Evolutionary conservation across 2,329 filamentous ascomycete genomes (phyloP).

Genomic region (Alternaria brassicae): DNA sequence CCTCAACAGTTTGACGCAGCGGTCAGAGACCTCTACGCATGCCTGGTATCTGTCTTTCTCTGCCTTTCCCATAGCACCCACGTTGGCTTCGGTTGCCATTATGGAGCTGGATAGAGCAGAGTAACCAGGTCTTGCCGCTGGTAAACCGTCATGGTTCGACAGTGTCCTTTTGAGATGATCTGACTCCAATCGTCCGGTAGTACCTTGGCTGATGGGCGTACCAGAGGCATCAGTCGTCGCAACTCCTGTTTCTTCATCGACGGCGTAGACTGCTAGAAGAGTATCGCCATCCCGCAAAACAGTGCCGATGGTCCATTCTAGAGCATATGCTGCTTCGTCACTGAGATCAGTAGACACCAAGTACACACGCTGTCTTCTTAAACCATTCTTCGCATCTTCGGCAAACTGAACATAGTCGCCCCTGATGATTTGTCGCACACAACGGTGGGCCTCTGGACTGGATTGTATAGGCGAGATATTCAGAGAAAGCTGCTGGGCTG

Average conservation of each 20-base stretch:
- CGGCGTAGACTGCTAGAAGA: conserved; percentile 88
- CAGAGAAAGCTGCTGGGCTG: conserved; percentile 83
- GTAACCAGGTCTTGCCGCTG: conserved; percentile 36
- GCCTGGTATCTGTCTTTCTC: conserved; percentile 83
- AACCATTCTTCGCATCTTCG: conserved; percentile 77
- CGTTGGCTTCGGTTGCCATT: conserved; percentile 45
- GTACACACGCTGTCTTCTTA: conserved; percentile 84
- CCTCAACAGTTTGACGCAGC: conserved; percentile 82
- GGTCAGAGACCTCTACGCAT: conserved; percentile 82
- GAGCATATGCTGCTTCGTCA: conserved; percentile 89
- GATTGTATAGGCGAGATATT: conserved; percentile 81
- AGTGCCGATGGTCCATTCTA: conserved; percentile 97
- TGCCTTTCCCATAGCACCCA: conserved; percentile 56
- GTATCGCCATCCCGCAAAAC: conserved; percentile 94
- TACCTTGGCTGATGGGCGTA: conserved; percentile 73
- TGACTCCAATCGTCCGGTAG: conserved; percentile 74
- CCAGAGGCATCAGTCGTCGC: conserved; percentile 60
- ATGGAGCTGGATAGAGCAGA: conserved; percentile 46
- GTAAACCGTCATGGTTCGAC: conserved; percentile 51
- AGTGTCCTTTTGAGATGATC: conserved; percentile 74
- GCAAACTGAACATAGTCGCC: conserved; percentile 82
- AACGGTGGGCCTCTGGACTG: conserved; percentile 77
- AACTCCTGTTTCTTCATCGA: conserved; percentile 77
- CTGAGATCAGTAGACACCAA: conserved; percentile 95
- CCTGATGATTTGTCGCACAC: conserved; percentile 87